Base-by-base conservation (phyloP, 169 alveolate genomes). In the Perkinsus olseni region DNA sequence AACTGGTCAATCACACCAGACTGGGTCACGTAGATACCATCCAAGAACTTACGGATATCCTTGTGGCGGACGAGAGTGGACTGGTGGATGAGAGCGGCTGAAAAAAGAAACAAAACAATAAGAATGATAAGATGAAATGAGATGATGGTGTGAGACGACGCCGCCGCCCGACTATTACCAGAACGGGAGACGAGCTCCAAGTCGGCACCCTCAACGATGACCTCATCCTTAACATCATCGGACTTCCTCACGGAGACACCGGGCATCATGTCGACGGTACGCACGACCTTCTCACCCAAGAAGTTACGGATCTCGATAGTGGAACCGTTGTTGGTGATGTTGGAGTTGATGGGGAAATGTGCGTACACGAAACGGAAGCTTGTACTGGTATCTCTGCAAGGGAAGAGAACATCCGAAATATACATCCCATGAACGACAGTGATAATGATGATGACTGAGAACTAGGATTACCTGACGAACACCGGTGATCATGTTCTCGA, bases 361-460 rank as follows among this genome's bases (percentile, higher is more conserved):
- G 99, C 99, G 94, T 98, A 99, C 90, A 99, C 99, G 48, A 98
- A 97, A 95, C 99, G 99, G 99, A n/a, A 99, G 99, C 98, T 99
- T 99, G 97, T 98, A 99, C 96, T 98, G 99, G 97, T 96, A 98
- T 96, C 97, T 98, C 96, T 96, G 96, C 45, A 96, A 96, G 92
- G 91, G 40, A 37, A 36, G 91, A 45, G 74, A 48, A 93, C 34
- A 34, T 38, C 48, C 38, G 24, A 91, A 92, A 37, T 62, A 37
- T 74, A 24, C 1, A 17, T 37, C n/a, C 91, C 39, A 92, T 91
- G 28, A 38, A 24, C 24, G 0, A n/a, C 6, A 93, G 21, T 21
- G 21, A 17, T 13, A 50, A 50, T 13, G 74, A 17, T 21, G 13
- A 13, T 50, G 74, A 13, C n/a, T 17, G 21, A 21, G 74, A 50